Evolutionary conservation across 2,329 filamentous ascomycete species (phyloP).

Genomic region (Calonectria crousiana): DNA sequence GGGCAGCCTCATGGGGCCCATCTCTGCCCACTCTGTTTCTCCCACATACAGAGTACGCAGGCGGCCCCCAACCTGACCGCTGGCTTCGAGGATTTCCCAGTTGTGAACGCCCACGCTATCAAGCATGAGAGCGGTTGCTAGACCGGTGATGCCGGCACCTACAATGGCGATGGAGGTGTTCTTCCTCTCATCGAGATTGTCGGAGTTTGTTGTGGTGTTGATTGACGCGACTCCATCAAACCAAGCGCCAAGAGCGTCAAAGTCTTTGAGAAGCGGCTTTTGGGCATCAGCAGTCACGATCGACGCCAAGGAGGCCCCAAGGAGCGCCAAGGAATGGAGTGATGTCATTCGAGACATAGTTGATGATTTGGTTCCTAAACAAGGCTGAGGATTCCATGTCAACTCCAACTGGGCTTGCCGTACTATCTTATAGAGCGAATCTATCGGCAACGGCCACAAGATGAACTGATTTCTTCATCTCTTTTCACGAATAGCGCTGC

Average conservation of each 20-base stretch:
- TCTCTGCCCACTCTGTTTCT: slow-evolving; percentile 45
- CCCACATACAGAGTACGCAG: slow-evolving; percentile 74
- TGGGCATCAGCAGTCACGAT: not conserved
- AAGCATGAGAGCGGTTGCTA: slow-evolving; percentile 67
- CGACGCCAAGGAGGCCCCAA: not conserved
- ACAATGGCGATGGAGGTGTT: not conserved
- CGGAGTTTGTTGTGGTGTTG: not conserved
- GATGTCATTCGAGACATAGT: not conserved
- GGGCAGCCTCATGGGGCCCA: slow-evolving; percentile 17
- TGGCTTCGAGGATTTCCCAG: slow-evolving; percentile 62
- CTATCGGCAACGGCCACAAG: too few relatives aligned
- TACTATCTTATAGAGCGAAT: not conserved
- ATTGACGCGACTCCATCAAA: not conserved
- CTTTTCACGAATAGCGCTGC: too few relatives aligned
- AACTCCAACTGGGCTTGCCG: not conserved
- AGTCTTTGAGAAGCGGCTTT: not conserved
- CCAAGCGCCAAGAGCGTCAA: slow-evolving; percentile 2
- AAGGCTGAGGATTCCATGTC: not conserved
- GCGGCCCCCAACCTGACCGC: slow-evolving; percentile 50
- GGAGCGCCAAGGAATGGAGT: not conserved
- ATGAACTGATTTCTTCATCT: too few relatives aligned
- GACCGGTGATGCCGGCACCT: slow-evolving; percentile 72
- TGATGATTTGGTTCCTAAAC: not conserved
- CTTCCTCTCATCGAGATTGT: not conserved
- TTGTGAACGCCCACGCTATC: slow-evolving; percentile 58